These are phyloP conservation scores for Phytophthora colocasiae DNA, from an alignment of 352 stramenopile genomes.

Conservation along the genomic window DNA sequence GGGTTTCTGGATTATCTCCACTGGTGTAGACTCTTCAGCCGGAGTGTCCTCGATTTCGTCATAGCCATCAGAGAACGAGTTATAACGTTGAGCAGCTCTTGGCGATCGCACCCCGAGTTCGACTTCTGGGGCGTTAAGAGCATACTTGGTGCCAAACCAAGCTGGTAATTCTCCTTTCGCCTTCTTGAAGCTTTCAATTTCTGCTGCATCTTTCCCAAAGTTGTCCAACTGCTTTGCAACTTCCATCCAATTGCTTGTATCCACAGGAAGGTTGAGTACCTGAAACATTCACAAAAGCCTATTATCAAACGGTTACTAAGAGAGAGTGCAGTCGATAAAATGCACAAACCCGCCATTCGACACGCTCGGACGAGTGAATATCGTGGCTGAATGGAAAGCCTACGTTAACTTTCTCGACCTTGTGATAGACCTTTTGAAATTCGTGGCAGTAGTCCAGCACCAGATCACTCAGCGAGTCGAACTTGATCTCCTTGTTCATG, in stretches of 20 bases:
- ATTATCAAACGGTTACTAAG: neutral
- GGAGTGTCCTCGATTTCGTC: constrained; percentile 25
- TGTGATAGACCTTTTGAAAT: constrained; percentile 72
- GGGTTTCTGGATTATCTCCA: constrained; percentile 39
- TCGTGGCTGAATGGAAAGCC: constrained; percentile 87
- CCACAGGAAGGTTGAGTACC: constrained; percentile 74
- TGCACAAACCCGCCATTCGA: constrained; percentile 80
- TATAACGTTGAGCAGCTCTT: constrained; percentile 42
- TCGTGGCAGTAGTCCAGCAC: constrained; percentile 73
- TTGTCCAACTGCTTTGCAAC: constrained; percentile 68
- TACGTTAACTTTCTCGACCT: constrained; percentile 80
- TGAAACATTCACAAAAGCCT: constrained; percentile 19
- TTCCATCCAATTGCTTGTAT: constrained; percentile 50
- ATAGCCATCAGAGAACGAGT: constrained; percentile 48
- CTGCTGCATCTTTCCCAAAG: constrained; percentile 72
- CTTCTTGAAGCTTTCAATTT: constrained; percentile 73
- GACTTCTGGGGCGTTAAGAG: constrained; percentile 62
- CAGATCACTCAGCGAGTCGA: constrained; percentile 78
- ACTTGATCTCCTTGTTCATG: constrained; percentile 89
- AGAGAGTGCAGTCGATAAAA: constrained; percentile 2
- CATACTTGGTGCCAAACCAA: constrained; percentile 68
- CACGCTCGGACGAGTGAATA: constrained; percentile 88
- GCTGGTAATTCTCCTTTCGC: constrained; percentile 68
- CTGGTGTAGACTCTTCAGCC: constrained; percentile 14
- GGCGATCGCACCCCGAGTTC: constrained; percentile 57